A percentile compares a stretch with the other conserved stretches of the same genome.
These are phyloP conservation scores for Blastobotrys persicus DNA, from an alignment of 1,139 yeast genomes.

Conservation along the genomic window DNA sequence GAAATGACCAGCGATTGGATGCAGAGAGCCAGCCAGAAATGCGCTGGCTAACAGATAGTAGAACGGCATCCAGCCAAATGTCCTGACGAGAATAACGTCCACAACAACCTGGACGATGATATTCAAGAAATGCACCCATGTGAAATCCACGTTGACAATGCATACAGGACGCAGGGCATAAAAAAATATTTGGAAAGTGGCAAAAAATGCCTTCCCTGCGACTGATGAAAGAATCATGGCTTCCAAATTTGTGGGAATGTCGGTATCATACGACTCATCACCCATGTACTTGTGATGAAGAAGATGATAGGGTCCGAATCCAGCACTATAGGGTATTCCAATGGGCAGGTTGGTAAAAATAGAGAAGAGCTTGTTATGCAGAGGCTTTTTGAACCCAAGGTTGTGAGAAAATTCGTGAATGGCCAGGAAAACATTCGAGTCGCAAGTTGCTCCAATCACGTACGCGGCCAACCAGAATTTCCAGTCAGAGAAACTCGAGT, in stretches of 20 bases:
- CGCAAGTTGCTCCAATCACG: constrained; percentile 79
- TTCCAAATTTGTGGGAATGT: constrained; percentile 77
- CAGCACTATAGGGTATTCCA: constrained; percentile 87
- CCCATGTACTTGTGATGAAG: constrained; percentile 89
- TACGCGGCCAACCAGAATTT: constrained; percentile 66
- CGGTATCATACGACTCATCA: constrained; percentile 82
- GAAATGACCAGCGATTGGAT: constrained; percentile 94
- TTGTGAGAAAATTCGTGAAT: constrained; percentile 88
- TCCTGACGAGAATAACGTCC: constrained; percentile 54
- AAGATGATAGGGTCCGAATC: constrained; percentile 89
- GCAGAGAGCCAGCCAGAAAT: constrained; percentile 86
- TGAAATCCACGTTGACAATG: constrained; percentile 69
- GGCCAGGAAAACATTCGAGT: constrained; percentile 79
- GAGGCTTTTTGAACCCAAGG: constrained; percentile 74
- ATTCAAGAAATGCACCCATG: constrained; percentile 70
- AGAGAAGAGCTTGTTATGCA: constrained; percentile 74
- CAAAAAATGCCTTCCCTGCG: constrained; percentile 86
- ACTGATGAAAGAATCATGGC: constrained; percentile 71
- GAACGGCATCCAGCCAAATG: constrained; percentile 64
- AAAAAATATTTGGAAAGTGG: constrained; percentile 83
- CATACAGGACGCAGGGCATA: constrained; percentile 91
- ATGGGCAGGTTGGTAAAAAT: constrained; percentile 80
- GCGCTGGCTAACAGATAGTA: constrained; percentile 71
- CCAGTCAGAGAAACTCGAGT: constrained; percentile 53
- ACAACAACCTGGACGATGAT: constrained; percentile 57